These are phyloP conservation scores for Chloranthus sessilifolius DNA, from an alignment of 164 flowering plant species.

Conservation along the genomic window DNA sequence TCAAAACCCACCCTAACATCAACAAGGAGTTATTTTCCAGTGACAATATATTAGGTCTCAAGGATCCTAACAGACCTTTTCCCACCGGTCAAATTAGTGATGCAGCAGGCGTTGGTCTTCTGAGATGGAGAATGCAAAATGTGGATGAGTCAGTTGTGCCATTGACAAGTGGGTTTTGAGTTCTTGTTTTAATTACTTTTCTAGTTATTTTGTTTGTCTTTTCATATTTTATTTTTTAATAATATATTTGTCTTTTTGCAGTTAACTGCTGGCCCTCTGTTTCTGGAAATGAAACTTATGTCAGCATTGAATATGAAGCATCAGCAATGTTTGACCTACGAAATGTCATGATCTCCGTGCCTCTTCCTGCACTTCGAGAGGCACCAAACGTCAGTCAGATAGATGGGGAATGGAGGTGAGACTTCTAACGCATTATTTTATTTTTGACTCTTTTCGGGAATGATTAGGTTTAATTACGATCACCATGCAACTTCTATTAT, in stretches of 20 bases:
- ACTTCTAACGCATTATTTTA: neutral
- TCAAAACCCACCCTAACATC: slow-evolving; percentile 96
- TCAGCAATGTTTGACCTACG: slow-evolving; percentile 78
- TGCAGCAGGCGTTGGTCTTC: slow-evolving; percentile 76
- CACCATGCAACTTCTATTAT: too few relatives aligned
- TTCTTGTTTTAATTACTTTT: too few relatives aligned
- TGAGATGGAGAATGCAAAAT: slow-evolving; percentile 98
- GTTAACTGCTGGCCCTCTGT: slow-evolving; percentile 99
- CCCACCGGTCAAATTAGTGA: slow-evolving; percentile 77
- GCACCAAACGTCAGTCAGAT: slow-evolving; percentile 84
- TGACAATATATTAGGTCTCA: slow-evolving; percentile 83
- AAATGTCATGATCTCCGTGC: slow-evolving; percentile 86
- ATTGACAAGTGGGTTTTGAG: slow-evolving; percentile 55
- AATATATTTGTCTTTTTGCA: slow-evolving; percentile 27
- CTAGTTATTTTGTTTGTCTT: too few relatives aligned
- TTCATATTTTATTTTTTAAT: too few relatives aligned
- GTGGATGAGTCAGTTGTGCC: slow-evolving; percentile 85
- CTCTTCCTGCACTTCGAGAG: slow-evolving; percentile 93
- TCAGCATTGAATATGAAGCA: slow-evolving; percentile 95
- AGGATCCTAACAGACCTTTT: slow-evolving; percentile 89
- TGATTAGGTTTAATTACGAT: too few relatives aligned
- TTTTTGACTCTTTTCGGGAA: too few relatives aligned
- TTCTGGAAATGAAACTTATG: slow-evolving; percentile 93
- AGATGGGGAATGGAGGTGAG: slow-evolving; percentile 98
- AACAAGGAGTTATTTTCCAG: slow-evolving; percentile 83